Evolutionary conservation across 768 basidiomycete genomes (phyloP).

Genomic region (Hypholoma sublateritium): DNA sequence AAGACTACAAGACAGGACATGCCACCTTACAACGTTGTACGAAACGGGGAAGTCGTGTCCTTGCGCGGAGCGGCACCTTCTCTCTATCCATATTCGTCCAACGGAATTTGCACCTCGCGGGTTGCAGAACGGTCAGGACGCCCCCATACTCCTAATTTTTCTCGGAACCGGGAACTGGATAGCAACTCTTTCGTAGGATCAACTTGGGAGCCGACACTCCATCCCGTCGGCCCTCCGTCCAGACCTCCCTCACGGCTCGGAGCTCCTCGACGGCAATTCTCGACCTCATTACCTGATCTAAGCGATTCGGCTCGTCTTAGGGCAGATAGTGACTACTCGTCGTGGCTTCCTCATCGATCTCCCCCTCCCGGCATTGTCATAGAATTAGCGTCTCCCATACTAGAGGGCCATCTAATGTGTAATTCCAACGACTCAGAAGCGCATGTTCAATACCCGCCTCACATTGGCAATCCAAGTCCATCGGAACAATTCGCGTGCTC

Average conservation of each 20-base stretch:
- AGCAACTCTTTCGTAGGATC: background rate
- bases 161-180: background rate
- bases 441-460: too few species aligned
- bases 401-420: background rate
- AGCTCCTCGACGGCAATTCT: background rate
- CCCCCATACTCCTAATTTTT: too few species aligned
- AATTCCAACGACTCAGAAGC: background rate
- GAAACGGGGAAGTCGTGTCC: constrained; percentile 5
- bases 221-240: background rate
- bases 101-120: constrained; percentile 13
- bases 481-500: too few species aligned
- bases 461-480: too few species aligned
- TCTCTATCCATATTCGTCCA: constrained; percentile 19
- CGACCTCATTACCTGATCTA: background rate
- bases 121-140: background rate
- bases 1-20: background rate
- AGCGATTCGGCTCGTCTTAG: background rate
- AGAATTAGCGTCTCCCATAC: background rate
- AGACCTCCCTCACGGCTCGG: background rate
- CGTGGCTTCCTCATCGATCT: background rate
- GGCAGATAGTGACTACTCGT: background rate
- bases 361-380: background rate
- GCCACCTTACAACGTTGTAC: background rate
- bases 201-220: background rate
- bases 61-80: constrained; percentile 16